phyloP scores from a whole-genome alignment of 306 rosid genomes.

The Cicer yamashitae region DNA sequence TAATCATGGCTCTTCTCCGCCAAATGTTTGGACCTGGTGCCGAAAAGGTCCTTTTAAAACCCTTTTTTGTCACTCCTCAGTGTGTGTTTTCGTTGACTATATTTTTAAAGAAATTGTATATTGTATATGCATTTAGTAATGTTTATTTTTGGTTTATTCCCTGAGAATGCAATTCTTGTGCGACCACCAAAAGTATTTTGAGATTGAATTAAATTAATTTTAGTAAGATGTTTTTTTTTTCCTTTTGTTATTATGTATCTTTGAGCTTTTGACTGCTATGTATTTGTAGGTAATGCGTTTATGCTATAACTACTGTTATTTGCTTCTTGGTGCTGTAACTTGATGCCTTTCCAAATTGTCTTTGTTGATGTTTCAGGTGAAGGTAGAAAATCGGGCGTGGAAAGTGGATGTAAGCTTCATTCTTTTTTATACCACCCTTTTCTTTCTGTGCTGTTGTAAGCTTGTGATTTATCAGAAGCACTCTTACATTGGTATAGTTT shows the following conservation, averaged over 20 bases:
- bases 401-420: conserved; percentile 86
- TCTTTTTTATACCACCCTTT: neutral
- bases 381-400: conserved; percentile 90
- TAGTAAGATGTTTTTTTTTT: neutral
- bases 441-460: neutral
- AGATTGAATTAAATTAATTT: neutral
- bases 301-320: neutral
- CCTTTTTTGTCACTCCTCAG: neutral
- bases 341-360: conserved; percentile 10
- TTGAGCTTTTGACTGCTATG: neutral
- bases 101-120: neutral
- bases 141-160: neutral
- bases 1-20: conserved; percentile 86
- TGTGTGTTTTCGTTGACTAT: neutral
- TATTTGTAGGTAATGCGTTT: neutral
- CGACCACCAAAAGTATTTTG: conserved; percentile 2
- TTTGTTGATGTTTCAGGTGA: conserved; percentile 69
- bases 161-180: neutral
- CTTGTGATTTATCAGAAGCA: neutral
- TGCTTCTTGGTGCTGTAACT: neutral
- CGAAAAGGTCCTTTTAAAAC: conserved; percentile 66
- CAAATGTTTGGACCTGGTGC: conserved; percentile 92
- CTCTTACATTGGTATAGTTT: neutral
- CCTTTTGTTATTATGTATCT: neutral
- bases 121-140: neutral